Evolutionary conservation across 208 protist species (phyloP).

Genomic region (Jaenimonas drosophilae): DNA sequence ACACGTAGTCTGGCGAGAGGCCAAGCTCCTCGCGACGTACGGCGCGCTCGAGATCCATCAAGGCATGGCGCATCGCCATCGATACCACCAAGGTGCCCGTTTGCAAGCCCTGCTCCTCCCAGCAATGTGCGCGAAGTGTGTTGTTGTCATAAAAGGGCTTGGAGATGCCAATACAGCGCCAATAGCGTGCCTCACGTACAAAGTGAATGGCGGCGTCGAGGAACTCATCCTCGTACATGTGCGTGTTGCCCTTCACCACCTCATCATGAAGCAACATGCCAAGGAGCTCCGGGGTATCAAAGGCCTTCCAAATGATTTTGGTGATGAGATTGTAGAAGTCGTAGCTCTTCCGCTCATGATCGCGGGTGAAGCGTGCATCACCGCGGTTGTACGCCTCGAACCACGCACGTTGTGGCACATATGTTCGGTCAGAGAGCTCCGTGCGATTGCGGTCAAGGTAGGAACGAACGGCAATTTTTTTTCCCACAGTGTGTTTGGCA

Average conservation of each 20-base stretch:
- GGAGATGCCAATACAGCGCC: slow-evolving; percentile 86
- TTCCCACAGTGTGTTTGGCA: slow-evolving; percentile 59
- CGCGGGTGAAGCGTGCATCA: slow-evolving; percentile 21
- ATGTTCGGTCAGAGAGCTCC: slow-evolving; percentile 84
- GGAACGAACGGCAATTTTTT: slow-evolving; percentile 71
- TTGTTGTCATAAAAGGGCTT: slow-evolving; percentile 82
- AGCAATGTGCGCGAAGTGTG: slow-evolving; percentile 81
- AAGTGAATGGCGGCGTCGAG: slow-evolving; percentile 75
- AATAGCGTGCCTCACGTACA: slow-evolving; percentile 77
- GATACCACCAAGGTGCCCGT: slow-evolving; percentile 78
- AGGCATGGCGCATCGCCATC: slow-evolving; percentile 81
- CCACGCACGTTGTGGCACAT: slow-evolving; percentile 80
- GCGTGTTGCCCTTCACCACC: slow-evolving; percentile 57
- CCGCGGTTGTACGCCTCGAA: slow-evolving; percentile 53
- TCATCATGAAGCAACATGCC: slow-evolving; percentile 84
- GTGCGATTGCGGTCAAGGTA: slow-evolving; percentile 84
- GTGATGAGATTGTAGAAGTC: slow-evolving; percentile 82
- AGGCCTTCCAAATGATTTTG: slow-evolving; percentile 83
- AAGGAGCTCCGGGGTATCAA: slow-evolving; percentile 81
- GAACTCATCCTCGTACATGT: slow-evolving; percentile 59
- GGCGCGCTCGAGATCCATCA: slow-evolving; percentile 86
- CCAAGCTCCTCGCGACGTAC: slow-evolving; percentile 74
- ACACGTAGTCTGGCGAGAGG: slow-evolving; percentile 80
- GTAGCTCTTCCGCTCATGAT: slow-evolving; percentile 48
- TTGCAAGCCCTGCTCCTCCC: slow-evolving; percentile 76